Evolutionary conservation across 768 basidiomycete genomes (phyloP).

Genomic region (Kwoniella mangroviensis): DNA sequence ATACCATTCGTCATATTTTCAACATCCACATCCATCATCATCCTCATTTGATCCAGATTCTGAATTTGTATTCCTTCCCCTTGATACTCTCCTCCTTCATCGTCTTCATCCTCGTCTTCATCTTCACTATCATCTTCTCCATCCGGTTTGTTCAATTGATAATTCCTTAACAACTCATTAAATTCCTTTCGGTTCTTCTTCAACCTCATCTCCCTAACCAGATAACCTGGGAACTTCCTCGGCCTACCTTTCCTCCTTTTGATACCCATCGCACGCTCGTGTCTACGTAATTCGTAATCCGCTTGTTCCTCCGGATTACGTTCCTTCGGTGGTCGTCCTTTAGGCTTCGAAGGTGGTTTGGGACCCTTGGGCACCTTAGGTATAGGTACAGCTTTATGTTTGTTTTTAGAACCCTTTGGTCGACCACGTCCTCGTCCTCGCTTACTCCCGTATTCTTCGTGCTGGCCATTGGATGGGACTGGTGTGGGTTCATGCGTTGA

Average conservation of each 20-base stretch:
- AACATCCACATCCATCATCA: constrained; percentile 11
- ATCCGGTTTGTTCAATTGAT: constrained; percentile 13
- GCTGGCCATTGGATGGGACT: constrained; percentile 7
- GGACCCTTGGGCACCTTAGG: constrained; percentile 14
- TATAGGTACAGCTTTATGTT: constrained; percentile 12
- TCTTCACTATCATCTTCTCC: background rate
- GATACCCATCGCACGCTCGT: constrained; percentile 38
- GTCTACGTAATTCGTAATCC: constrained; percentile 30
- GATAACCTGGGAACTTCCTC: constrained; percentile 48
- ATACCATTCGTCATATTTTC: constrained; percentile 14
- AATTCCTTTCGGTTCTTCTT: constrained; percentile 48
- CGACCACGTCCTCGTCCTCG: constrained; percentile 66
- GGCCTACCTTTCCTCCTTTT: constrained; percentile 42
- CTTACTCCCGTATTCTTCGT: constrained; percentile 59
- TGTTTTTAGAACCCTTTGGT: constrained; percentile 79
- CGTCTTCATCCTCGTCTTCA: constrained; percentile 2
- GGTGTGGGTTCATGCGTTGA: background rate
- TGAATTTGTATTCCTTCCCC: background rate
- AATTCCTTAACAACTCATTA: constrained; percentile 29
- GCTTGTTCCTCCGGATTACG: constrained; percentile 43
- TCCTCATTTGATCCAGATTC: constrained; percentile 4
- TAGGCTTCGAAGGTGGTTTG: constrained; percentile 22
- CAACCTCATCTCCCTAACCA: constrained; percentile 51
- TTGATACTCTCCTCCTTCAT: background rate
- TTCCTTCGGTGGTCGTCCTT: constrained; percentile 47